Evolutionary conservation across 768 basidiomycete species (phyloP), one percentile per base, ranked within the genome.

Genomic region (Galerina sulciceps): DNA sequence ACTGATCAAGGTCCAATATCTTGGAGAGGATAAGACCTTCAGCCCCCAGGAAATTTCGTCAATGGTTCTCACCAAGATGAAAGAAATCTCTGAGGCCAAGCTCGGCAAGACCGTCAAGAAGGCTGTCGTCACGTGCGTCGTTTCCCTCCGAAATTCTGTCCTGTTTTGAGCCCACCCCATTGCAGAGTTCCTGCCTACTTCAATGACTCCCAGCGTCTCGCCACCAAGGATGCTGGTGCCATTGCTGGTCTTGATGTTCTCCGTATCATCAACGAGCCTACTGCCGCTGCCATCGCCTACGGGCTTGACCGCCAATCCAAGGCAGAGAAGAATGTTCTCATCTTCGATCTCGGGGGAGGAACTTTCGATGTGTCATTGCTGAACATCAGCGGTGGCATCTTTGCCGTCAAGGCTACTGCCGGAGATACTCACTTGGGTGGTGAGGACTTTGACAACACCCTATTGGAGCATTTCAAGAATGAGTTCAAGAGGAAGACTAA

Each of bases 191-290:
- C 97, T 42, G 97, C 97, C 63, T 99, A 99, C 85, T 99, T 99
- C 85, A 99, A 99, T 78, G 97, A 99, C 82, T 99, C 97, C 23
- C 97, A 99, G 75, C 95, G 97, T 82, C 84, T 97, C 63, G 96
- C 97, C 51, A 99, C 97, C 75, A 99, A 99, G 81, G 97, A 99
- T 77, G 97, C 97, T 62, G 97, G 97, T 77, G 85, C 92, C 67
- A 99, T 99, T 67, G 86, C 97, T 70, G 97, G 97, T 63, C 93
- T 99, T 62, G 96, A 99, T 73, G 95, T 99, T 68, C 93, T 99
- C 78, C 96, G 97, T 80, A 99, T 99, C 84, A 99, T 99, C 84
- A 99, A 99, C 80, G 97, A 99, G 82, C 97, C 97, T 63, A 99
- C 97, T 54, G 97, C 97, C 51, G 97, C 97, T 58, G 97, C 97